phyloP scores from a whole-genome alignment of 306 rosid species.

The Ormosia semicastrata region DNA sequence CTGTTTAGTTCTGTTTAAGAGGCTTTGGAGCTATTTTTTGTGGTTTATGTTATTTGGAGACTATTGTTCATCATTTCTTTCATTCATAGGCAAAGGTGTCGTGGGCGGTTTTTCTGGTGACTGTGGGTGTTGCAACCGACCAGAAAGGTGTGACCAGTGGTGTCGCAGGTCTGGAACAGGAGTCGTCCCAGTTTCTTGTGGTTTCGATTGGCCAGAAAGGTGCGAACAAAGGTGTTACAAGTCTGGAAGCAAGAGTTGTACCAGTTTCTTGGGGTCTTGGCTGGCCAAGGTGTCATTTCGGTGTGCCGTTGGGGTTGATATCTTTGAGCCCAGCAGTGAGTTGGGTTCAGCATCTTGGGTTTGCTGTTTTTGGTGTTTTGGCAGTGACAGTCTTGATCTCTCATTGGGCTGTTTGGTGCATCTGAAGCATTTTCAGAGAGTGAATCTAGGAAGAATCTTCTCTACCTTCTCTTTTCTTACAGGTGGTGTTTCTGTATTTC shows the following conservation, averaged over 20 bases:
- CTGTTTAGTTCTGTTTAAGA: too few relatives aligned
- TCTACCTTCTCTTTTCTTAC: not conserved
- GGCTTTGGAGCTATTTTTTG: too few relatives aligned
- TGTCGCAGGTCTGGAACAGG: not conserved
- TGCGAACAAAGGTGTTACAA: too few relatives aligned
- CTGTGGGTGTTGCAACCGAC: too few relatives aligned
- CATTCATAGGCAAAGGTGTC: too few relatives aligned
- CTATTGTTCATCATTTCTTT: too few relatives aligned
- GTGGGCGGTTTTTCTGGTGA: too few relatives aligned
- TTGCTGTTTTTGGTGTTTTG: slow-evolving; percentile 9
- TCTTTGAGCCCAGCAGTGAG: not conserved
- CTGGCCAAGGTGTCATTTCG: not conserved
- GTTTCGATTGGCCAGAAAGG: not conserved
- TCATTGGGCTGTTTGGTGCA: not conserved
- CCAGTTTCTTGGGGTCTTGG: slow-evolving; percentile 9
- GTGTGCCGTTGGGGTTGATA: not conserved
- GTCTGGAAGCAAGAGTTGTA: not conserved
- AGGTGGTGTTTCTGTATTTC: not conserved
- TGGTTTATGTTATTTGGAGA: too few relatives aligned
- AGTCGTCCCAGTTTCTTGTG: slow-evolving; percentile 1
- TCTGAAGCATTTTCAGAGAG: not conserved
- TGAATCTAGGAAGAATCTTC: not conserved
- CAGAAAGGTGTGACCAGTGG: too few relatives aligned
- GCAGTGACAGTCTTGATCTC: not conserved
- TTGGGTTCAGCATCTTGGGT: not conserved